A percentile compares a stretch with the other conserved stretches of the same genome.
Evolutionary conservation across 768 basidiomycete genomes (phyloP).

Genomic region (Lyophyllum decastes): DNA sequence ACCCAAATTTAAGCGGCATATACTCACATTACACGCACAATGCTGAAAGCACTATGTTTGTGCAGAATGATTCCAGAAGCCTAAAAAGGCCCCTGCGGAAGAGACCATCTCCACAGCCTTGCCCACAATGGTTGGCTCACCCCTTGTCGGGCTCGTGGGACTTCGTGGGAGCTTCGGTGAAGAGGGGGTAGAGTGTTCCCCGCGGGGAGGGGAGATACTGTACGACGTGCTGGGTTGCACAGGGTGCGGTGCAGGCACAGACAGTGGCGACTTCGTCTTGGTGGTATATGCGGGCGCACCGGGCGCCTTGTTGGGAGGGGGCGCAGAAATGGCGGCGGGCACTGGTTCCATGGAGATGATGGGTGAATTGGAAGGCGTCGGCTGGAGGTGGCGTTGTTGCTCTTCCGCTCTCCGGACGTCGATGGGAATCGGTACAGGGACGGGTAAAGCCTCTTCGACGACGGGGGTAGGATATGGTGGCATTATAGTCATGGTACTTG

Average conservation of each 20-base stretch:
- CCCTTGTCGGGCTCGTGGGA: conserved; percentile 11
- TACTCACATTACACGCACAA: conserved; percentile 3
- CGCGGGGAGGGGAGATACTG: conserved; percentile 25
- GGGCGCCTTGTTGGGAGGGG: neutral
- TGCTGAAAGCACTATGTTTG: neutral
- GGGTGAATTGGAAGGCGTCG: conserved; percentile 69
- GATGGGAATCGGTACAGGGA: conserved; percentile 9
- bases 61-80: conserved; percentile 41
- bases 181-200: conserved; percentile 12
- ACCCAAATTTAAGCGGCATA: neutral
- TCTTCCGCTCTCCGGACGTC: conserved; percentile 20
- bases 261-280: conserved; percentile 29
- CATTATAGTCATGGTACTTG: conserved; percentile 26
- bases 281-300: conserved; percentile 16
- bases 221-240: conserved; percentile 37
- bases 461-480: neutral
- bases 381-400: conserved; percentile 34
- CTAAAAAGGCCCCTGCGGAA: conserved; percentile 76
- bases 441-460: neutral
- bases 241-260: conserved; percentile 31
- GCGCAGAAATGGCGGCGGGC: conserved; percentile 19
- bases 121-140: conserved; percentile 38
- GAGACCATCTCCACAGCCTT: conserved; percentile 79
- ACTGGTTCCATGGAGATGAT: conserved; percentile 31
- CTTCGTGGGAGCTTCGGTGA: conserved; percentile 14